Base-by-base conservation (phyloP, 345 rosid genomes). In the Euphorbia lathyris region DNA sequence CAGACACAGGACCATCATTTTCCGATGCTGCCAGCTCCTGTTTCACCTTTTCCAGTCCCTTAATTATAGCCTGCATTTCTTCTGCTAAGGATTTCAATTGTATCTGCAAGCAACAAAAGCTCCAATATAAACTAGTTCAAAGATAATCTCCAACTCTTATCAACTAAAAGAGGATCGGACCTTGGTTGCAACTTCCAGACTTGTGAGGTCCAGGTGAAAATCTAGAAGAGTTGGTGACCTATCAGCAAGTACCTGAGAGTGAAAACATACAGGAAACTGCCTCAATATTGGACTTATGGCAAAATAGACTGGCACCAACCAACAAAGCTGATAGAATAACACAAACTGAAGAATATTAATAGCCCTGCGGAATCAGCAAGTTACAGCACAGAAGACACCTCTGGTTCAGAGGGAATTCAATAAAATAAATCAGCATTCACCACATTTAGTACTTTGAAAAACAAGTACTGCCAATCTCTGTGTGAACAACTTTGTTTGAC, bases 41-140 rank as follows among this genome's bases (percentile, higher is more conserved):
- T 71, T 86, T 87, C 58, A 96, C 82, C 83, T 92, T 96, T 74
- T 92, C 98, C 76, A 96, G 78, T 65, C 98, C 99, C 86, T 90
- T 96, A 77, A 82, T 89, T 69, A 96, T 87, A 66, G 98, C 98
- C 83, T 92, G 97, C 99, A 96, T 96, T 89, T 96, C 99, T 74
- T 92, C 99, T 11, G 98, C 98, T 77, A 96, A 80, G 34, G 90
- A 86, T 79, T 92, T 96, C 86, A 96, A 68, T 89, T 92, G 99
- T 87, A 90, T 90, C 98, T 96, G 85, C 83, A 78, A 71, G 45
- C 22, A 67, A 70, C 32, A 48, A 74, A 32, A 36, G 75, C 30
- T 40, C 60, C 57, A 68, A 48, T 51, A 71, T 72, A 58, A 60
- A 67, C 66, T 65, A 55, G 64, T 59, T 48, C 52, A 43, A 63